Evolutionary conservation across 2,329 filamentous ascomycete species (phyloP).

Genomic region (Myriosclerotinia scirpicola): DNA sequence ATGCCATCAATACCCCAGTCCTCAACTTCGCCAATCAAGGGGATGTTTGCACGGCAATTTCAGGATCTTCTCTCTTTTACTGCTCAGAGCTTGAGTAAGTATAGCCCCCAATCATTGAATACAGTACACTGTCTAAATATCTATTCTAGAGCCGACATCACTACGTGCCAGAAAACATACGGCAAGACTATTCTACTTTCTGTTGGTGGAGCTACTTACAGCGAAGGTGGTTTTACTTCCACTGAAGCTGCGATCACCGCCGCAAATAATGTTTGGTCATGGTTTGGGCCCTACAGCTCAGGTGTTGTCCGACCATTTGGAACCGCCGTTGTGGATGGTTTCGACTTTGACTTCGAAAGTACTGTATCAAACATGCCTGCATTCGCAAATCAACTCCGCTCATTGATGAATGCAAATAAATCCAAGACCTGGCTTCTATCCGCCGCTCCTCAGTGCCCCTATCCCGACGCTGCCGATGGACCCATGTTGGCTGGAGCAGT

Average conservation of each 20-base stretch:
- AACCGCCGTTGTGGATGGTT: slow-evolving; percentile 65
- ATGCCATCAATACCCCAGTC: slow-evolving; percentile 53
- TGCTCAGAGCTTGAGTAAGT: slow-evolving; percentile 66
- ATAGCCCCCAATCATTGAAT: neutral
- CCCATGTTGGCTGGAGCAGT: slow-evolving; percentile 56
- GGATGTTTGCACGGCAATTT: slow-evolving; percentile 59
- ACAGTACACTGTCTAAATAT: neutral
- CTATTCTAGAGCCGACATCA: slow-evolving; percentile 47
- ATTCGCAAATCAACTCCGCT: slow-evolving; percentile 59
- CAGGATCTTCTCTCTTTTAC: slow-evolving; percentile 56
- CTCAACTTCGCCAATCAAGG: slow-evolving; percentile 66
- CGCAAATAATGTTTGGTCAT: slow-evolving; percentile 66
- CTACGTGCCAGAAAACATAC: slow-evolving; percentile 58
- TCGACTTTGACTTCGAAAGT: slow-evolving; percentile 73
- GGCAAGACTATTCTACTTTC: slow-evolving; percentile 73
- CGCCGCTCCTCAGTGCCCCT: slow-evolving; percentile 67
- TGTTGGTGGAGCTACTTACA: slow-evolving; percentile 69
- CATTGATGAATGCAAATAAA: slow-evolving; percentile 52
- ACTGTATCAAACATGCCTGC: slow-evolving; percentile 57
- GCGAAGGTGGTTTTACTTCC: slow-evolving; percentile 64
- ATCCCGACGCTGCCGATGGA: slow-evolving; percentile 60
- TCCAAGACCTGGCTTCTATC: slow-evolving; percentile 59
- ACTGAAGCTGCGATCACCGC: slow-evolving; percentile 51
- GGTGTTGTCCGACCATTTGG: slow-evolving; percentile 64
- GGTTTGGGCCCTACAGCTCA: slow-evolving; percentile 61